Evolutionary conservation across 2,329 filamentous ascomycete genomes (phyloP), one percentile per base, ranked within the genome.

Genomic region (Fonsecaea erecta): DNA sequence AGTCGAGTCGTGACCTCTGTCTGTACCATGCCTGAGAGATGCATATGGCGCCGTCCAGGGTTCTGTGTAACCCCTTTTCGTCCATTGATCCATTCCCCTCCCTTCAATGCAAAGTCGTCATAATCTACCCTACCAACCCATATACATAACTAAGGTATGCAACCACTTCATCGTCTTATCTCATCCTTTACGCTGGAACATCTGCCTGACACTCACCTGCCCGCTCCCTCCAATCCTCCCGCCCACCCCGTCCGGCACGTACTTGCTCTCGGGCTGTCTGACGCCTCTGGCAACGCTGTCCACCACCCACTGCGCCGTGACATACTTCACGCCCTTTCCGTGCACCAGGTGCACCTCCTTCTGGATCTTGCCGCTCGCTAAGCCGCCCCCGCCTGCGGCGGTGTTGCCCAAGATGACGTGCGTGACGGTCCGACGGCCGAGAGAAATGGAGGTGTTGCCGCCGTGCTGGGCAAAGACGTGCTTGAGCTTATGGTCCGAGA

Each of bases 401-500:
- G 88, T 30, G 70, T 69, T n/a, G 77, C 77, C 48, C 74, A 76
- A 12, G 63, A 97, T 90, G 67, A 97, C 90, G 77, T 97, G 93
- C 35, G 93, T 96, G 70, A 97, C 91, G 57, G 84, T 85, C 40
- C 87, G 85, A 52, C 92, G 85, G 9, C 86, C 89, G 9, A 96
- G 85, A 64, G 87, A 83, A 37, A 92, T 84, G 2, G 91, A 89
- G 71, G 92, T 82, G 48, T 79, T 82, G 0, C 87, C 94, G 21
- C 93, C 94, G 74, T 96, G 87, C 63, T 87, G 83, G 4, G 84
- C 86, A 40, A 97, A 84, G 16, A 96, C 77, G 62, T 88, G 88
- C 81, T 95, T 96, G 63, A 97, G 84, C 75, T 86, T 90, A 79
- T 96, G 91, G 76, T 97, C 93, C 14, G 91, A 96, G 67, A 97